Percentiles rank a stretch among this genome's conserved stretches.
Evolutionary conservation across 208 protist species (phyloP).

Genomic region (Endotrypanum monterogeii): DNA sequence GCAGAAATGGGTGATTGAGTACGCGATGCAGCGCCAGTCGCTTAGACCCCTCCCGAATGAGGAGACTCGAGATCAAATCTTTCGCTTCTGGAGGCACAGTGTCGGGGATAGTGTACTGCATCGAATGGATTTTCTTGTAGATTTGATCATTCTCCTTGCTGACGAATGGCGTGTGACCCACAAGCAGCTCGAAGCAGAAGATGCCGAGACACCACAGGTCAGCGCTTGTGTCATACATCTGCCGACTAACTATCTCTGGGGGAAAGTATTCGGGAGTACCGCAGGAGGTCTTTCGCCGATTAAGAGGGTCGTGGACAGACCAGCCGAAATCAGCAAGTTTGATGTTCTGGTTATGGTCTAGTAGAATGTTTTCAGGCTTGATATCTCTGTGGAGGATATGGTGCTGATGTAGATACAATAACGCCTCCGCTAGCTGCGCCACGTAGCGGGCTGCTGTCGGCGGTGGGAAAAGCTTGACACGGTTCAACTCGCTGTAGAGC

Average conservation of each 20-base stretch:
- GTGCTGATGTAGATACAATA: constrained; percentile 97
- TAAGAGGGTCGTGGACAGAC: constrained; percentile 96
- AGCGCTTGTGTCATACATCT: constrained; percentile 87
- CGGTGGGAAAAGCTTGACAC: constrained; percentile 86
- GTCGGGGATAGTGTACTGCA: constrained; percentile 90
- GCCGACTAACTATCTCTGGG: constrained; percentile 97
- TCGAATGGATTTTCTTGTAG: constrained; percentile 90
- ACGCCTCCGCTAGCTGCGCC: constrained; percentile 92
- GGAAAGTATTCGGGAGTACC: constrained; percentile 99
- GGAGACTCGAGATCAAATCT: constrained; percentile 84
- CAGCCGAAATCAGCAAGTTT: constrained; percentile 99
- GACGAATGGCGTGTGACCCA: constrained; percentile 95
- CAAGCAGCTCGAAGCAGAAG: constrained; percentile 97
- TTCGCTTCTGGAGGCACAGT: constrained; percentile 84
- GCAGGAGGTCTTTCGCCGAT: constrained; percentile 93
- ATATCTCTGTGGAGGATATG: constrained; percentile 98
- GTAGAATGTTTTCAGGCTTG: constrained; percentile 94
- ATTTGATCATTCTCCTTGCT: constrained; percentile 87
- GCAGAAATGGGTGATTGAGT: constrained; percentile 82
- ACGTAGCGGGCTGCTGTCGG: constrained; percentile 92
- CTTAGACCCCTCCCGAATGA: constrained; percentile 70
- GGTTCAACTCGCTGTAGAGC: constrained; percentile 97
- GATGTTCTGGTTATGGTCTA: constrained; percentile 94
- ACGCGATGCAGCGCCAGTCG: constrained; percentile 84
- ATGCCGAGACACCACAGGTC: constrained; percentile 98